These are phyloP conservation scores for Rhipidocladum racemiflorum DNA, from an alignment of 176 grass and related monocot genomes.

Conservation along the genomic window DNA sequence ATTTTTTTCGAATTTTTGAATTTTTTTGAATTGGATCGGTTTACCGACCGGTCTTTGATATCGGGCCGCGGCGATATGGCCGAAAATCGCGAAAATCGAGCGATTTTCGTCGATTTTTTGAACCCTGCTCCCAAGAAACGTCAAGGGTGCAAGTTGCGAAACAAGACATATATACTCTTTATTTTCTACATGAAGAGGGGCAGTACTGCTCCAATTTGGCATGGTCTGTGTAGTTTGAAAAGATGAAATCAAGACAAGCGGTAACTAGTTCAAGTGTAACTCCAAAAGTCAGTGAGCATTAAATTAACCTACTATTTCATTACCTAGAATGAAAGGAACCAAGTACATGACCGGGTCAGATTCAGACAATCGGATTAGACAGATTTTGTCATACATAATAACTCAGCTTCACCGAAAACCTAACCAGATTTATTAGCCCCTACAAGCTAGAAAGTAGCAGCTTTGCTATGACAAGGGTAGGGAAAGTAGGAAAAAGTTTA, in stretches of 20 bases:
- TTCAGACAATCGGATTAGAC: background rate
- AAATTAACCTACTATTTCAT: background rate
- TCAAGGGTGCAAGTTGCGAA: background rate
- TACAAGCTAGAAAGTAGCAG: background rate
- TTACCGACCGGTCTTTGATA: too few relatives aligned
- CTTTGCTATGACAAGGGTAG: background rate
- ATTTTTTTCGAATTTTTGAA: too few relatives aligned
- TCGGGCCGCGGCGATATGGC: too few relatives aligned
- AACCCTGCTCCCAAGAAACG: background rate
- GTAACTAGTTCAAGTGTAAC: background rate
- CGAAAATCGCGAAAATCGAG: too few relatives aligned
- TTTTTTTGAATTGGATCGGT: too few relatives aligned
- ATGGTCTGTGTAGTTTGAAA: background rate
- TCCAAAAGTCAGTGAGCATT: background rate
- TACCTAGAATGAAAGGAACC: background rate
- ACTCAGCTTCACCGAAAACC: background rate
- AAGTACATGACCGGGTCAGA: background rate
- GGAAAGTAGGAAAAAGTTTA: background rate
- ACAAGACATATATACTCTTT: background rate
- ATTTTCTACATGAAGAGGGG: background rate
- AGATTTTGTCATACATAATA: constrained; percentile 12
- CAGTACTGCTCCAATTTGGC: constrained; percentile 5
- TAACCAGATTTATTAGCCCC: constrained; percentile 18
- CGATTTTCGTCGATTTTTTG: too few relatives aligned
- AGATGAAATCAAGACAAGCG: background rate